Conservation (phyloP, 495 filamentous ascomycete genomes). For the Haplographium delicatum region DNA sequence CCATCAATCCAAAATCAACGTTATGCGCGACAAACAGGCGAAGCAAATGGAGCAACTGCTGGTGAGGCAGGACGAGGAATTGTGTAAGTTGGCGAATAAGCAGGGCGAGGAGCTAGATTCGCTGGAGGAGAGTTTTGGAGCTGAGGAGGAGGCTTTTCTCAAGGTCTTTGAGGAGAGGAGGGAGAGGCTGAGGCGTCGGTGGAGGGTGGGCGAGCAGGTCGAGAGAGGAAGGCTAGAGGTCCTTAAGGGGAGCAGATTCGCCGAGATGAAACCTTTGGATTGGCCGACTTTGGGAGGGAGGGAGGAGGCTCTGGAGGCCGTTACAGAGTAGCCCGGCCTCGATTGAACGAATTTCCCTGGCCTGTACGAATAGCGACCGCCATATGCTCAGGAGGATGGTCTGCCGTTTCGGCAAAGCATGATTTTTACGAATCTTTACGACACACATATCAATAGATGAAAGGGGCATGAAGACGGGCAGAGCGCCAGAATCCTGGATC, state of each 20-base stretch:
- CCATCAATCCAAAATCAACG: conserved; percentile 70
- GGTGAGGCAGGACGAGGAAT: conserved; percentile 59
- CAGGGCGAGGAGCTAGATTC: conserved; percentile 45
- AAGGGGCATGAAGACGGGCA: too few relatives aligned
- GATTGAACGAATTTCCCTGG: too few relatives aligned
- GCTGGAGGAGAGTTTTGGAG: conserved; percentile 50
- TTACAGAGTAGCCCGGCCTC: too few relatives aligned
- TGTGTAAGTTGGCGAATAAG: conserved; percentile 47
- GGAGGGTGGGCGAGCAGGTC: conserved; percentile 61
- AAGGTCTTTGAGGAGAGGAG: conserved; percentile 46
- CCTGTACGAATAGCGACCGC: neutral
- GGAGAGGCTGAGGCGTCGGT: conserved; percentile 45
- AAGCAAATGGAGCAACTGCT: conserved; percentile 61
- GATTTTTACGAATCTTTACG: neutral
- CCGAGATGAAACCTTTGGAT: conserved; percentile 38
- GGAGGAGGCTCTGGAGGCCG: conserved; percentile 14
- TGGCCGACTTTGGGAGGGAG: conserved; percentile 29
- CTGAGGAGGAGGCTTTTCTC: conserved; percentile 47
- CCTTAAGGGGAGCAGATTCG: conserved; percentile 43
- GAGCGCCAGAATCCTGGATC: too few relatives aligned
- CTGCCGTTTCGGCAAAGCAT: neutral
- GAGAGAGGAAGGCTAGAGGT: conserved; percentile 54
- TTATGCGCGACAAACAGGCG: conserved; percentile 71
- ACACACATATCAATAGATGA: too few relatives aligned
- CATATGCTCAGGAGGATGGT: neutral